Base-by-base conservation (phyloP, 495 filamentous ascomycete species). In the Chaetomium tenue region DNA sequence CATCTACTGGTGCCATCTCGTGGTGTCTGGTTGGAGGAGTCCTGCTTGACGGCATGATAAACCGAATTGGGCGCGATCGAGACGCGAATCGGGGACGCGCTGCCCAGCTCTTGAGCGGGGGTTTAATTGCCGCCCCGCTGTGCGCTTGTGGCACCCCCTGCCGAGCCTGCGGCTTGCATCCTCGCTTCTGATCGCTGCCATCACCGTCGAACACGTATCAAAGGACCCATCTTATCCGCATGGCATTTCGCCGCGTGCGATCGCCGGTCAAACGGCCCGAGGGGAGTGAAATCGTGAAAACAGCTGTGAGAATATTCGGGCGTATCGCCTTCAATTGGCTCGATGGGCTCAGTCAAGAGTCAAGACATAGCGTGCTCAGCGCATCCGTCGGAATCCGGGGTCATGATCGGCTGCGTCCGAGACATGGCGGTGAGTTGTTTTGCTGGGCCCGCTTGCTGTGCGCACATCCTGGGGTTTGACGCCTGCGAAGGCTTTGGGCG, bases 61-160 rank as follows among this genome's bases (percentile, higher is more conserved):
- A 56, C 22, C 64, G 61, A 13, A 69, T 66, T 61, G 47, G 58
- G 60, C 69, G 64, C 64, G 67, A 68, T 65, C 26, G 58, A 25
- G 33, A 70, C 69, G 66, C 69, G 71, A 65, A 73, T 63, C 66
- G 46, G 61, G 13, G 58, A 65, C 69, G 67, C 69, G 69, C 65
- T 48, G 53, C 20, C 25, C 30, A 61, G 63, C 54, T 50, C 18
- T 60, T 65, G 66, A 63, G 63, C 67, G 57, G 67, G 37, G 23
- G 67, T 73, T 71, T 68, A 66, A 70, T 73, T 71, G 59, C n/a
- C 25, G 12, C 57, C 68, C 63, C 63, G 55, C 58, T 55, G 47
- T 28, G 39, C 59, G 46, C 47, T 52, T 37, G 53, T 37, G 53
- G 61, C 47, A 33, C 11, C 64, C 64, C 58, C 64, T 62, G 61